Evolutionary conservation across 1,284 basidiomycete genomes (phyloP).

Genomic region (Ustilago bromivora): DNA sequence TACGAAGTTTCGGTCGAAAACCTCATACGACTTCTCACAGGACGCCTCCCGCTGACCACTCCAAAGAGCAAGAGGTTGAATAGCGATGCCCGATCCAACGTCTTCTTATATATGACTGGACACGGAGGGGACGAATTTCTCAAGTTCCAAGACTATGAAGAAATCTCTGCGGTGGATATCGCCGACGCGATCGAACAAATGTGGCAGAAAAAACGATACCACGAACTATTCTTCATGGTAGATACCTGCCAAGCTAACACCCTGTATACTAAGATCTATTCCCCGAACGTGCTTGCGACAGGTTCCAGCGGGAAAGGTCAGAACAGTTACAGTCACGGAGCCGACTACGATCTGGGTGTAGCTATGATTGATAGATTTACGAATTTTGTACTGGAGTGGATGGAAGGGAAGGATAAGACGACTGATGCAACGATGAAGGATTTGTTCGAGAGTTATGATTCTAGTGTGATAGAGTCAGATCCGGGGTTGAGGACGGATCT

Average conservation of each 20-base stretch:
- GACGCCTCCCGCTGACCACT: constrained; percentile 71
- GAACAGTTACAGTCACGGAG: constrained; percentile 95
- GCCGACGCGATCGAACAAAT: constrained; percentile 98
- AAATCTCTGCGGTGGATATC: constrained; percentile 89
- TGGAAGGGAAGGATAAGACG: constrained; percentile 93
- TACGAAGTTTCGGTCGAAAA: constrained; percentile 98
- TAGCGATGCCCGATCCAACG: constrained; percentile 89
- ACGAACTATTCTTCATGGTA: constrained; percentile 97
- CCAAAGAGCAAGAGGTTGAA: constrained; percentile 92
- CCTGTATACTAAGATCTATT: constrained; percentile 94
- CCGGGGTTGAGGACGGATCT: constrained; percentile 88
- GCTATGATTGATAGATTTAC: constrained; percentile 96
- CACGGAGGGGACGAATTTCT: constrained; percentile 98
- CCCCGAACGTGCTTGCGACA: constrained; percentile 92
- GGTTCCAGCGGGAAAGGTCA: constrained; percentile 89
- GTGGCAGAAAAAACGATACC: constrained; percentile 94
- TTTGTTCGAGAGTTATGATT: constrained; percentile 87
- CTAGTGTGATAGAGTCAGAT: constrained; percentile 81
- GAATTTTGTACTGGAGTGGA: constrained; percentile 87
- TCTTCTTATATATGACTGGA: constrained; percentile 98
- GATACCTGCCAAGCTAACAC: constrained; percentile 99
- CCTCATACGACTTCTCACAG: constrained; percentile 87
- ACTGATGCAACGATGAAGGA: constrained; percentile 84
- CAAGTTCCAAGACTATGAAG: constrained; percentile 99
- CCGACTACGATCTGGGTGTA: constrained; percentile 92